Base-by-base conservation (phyloP, 148 eudicot species). In the Nepenthes mirabilis region DNA sequence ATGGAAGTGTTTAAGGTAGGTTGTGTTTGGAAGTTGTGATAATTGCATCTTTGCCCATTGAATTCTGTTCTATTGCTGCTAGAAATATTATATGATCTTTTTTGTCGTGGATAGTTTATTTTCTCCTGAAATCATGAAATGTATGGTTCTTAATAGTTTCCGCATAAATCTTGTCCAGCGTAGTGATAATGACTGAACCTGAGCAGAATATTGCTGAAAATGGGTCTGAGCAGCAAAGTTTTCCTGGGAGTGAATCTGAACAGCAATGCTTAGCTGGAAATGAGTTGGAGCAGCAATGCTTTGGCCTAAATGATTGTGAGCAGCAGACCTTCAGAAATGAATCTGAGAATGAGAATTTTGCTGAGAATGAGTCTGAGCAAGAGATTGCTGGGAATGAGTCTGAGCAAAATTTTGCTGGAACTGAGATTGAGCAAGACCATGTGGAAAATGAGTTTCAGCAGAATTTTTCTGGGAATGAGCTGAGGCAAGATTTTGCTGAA, bases 181-280 rank as follows among this genome's bases (percentile, higher is more conserved):
- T 32, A 1, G 58, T 56, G 52, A 48, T 60, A 59, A 83, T 83
- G 88, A 78, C 84, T 65, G 82, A 83, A 48, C n/a, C 60, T 37
- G 84, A 75, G 72, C 78, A 70, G 36, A 68, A 51, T 51, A 33
- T 60, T 37, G 57, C 34, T 58, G 72, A 58, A 23, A 59, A 54
- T 62, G 59, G 58, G 66, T 55, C 59, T 2, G 66, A n/a, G 54
- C 65, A 68, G 47, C 69, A 64, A 47, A 43, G 11, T 57, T 60
- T 57, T 69, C 56, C 57, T 53, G 70, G 43, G n/a, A 33, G 61
- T 45, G 80, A 57, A 33, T 11, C 58, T n/a, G 73, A 65, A 54
- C 56, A 69, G 58, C 67, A 68, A 40, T n/a, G 12, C 14, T 12
- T 68, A 55, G 64, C 33, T 37, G 70, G 52, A 51, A 57, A 66